Percentiles rank a stretch among this genome's conserved stretches.
phyloP scores from a whole-genome alignment of 2,329 filamentous ascomycete species.

The Ascochyta fabae region DNA sequence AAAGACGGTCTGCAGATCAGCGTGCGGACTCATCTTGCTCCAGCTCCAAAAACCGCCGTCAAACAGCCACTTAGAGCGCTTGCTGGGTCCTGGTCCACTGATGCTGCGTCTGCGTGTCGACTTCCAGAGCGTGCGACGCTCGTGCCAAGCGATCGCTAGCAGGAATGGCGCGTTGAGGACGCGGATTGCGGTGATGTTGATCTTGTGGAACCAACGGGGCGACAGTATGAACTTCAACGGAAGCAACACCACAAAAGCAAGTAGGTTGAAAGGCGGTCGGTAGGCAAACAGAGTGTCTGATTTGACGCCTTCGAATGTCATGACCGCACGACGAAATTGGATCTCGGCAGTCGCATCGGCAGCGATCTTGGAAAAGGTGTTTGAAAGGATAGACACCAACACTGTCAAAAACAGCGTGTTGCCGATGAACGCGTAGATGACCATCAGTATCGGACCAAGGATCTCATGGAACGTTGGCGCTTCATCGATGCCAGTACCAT shows the following conservation, averaged over 20 bases:
- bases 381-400: conserved; percentile 83
- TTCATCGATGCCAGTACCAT: conserved; percentile 66
- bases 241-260: conserved; percentile 75
- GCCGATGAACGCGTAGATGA: conserved; percentile 82
- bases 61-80: conserved; percentile 57
- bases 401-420: conserved; percentile 91
- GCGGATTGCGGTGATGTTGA: conserved; percentile 79
- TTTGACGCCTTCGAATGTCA: conserved; percentile 86
- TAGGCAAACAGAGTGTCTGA: conserved; percentile 84
- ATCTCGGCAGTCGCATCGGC: conserved; percentile 81
- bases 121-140: conserved; percentile 74
- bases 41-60: conserved; percentile 54
- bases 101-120: conserved; percentile 40
- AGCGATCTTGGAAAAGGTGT: conserved; percentile 81
- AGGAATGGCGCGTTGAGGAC: conserved; percentile 77
- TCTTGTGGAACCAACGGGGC: conserved; percentile 89
- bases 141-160: conserved; percentile 72
- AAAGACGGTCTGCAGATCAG: conserved; percentile 75
- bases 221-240: conserved; percentile 79
- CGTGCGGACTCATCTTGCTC: conserved; percentile 70
- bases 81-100: conserved; percentile 44
- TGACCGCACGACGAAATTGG: conserved; percentile 78
- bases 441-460: conserved; percentile 80
- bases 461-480: conserved; percentile 76
- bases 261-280: conserved; percentile 81